Evolutionary conservation across 441 rosid species (phyloP), one percentile per base, ranked within the genome.

Genomic region (Omphalea diandra): DNA sequence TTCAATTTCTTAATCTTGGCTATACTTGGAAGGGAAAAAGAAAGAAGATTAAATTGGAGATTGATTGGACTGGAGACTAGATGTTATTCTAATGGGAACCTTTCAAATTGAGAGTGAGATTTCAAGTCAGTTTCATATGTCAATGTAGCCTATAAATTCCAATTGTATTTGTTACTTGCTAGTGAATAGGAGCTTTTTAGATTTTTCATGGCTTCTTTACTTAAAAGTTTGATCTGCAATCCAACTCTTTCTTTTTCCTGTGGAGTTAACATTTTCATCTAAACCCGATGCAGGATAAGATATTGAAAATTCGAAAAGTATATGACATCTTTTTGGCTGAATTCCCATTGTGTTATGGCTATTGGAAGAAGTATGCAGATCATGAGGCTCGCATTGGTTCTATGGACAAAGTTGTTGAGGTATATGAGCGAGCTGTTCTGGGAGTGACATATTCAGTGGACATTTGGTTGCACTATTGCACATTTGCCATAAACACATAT

Each of bases 301-400:
- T 93, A 71, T 35, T 83, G 74, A 95, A 93, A 81, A 95, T 95
- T 52, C 84, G 86, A 70, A 88, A 83, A 75, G 96, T 93, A 10
- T 95, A 95, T 79, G 98, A 94, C 84, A 83, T 90, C 35, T 94
- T 94, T 81, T 81, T 94, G 69, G 92, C 90, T 50, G 99, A 94
- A 78, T 94, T 92, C 60, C 99, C 99, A 40, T 65, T 94, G 73
- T 94, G 99, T 76, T 94, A 94, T 87, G 99, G 99, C 72, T 94
- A 94, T 68, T 94, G 99, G 99, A 92, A 94, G 83, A 94, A 92
- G 83, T 94, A 89, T 72, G 97, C 98, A 8, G 99, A 94, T 83
- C 98, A 94, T 69, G 99, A 94, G 80, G 93, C 93, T 41, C 87
- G 88, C 7, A 80, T 89, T 70, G 94, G 94, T 55, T 89, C 88